phyloP scores from a whole-genome alignment of 306 rosid species.

The Dryas octopetala region DNA sequence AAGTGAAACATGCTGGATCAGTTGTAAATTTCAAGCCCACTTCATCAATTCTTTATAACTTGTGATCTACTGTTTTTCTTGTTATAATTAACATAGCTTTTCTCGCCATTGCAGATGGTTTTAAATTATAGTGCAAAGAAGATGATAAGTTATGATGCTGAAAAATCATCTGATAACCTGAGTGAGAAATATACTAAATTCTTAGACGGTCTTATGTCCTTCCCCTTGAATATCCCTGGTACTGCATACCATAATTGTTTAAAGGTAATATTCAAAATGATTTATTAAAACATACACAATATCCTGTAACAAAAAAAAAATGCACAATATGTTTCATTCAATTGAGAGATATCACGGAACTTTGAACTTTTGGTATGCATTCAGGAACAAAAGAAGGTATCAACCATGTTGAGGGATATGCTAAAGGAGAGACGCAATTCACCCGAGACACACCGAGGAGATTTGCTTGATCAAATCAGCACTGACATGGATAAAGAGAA shows the following conservation, averaged over 20 bases:
- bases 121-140: constrained; percentile 29
- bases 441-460: constrained; percentile 18
- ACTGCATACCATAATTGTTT: constrained; percentile 34
- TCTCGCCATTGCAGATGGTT: constrained; percentile 26
- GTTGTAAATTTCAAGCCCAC: constrained; percentile 15
- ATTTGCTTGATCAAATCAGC: constrained; percentile 35
- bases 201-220: constrained; percentile 33
- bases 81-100: too few relatives aligned
- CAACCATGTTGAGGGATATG: constrained; percentile 23
- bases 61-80: not conserved
- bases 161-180: constrained; percentile 25
- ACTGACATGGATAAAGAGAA: constrained; percentile 34
- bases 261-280: constrained; percentile 19
- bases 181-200: constrained; percentile 31
- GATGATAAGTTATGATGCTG: constrained; percentile 33
- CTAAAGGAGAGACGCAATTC: constrained; percentile 30
- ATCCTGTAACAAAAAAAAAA: too few relatives aligned
- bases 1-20: constrained; percentile 32
- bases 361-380: not conserved
- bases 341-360: not conserved
- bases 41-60: not conserved
- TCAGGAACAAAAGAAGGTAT: constrained; percentile 32
- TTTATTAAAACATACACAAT: not conserved
- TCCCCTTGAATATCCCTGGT: constrained; percentile 46
- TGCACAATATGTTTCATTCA: not conserved